Base-by-base conservation (phyloP, 1,139 yeast genomes). In the Schwanniomyces etchellsii region DNA sequence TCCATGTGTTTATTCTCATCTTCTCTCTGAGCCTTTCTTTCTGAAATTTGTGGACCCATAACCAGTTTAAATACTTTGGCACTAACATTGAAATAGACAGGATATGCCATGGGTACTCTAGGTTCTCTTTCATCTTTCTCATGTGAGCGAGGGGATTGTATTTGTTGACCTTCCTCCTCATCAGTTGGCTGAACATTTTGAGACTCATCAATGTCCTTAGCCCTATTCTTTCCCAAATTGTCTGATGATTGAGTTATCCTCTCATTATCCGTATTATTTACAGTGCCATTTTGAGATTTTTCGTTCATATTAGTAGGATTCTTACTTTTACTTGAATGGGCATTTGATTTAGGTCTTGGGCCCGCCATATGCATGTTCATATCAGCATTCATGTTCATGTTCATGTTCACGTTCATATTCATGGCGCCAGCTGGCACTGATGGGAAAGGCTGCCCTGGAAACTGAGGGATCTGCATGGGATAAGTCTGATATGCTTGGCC, bases 81-180 rank as follows among this genome's bases (percentile, higher is more conserved):
- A 14, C 35, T 29, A 5, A 45, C 37, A 31, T 55, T 54, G 33
- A 55, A 40, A 34, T 32, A 54, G 21, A 48, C 33, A 5, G 58
- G 58, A 20, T 35, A 38, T 12, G 34, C 27, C 16, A 32, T 34
- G n/a, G 35, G 28, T 7, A 25, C 24, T 10, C 20, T 27, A 24
- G 5, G 4, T 20, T 4, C 9, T 9, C 16, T 12, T 28, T 12
- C n/a, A 13, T 21, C 17, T 12, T 14, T 20, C 20, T 9, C 10
- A n/a, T n/a, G n/a, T n/a, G n/a, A n/a, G n/a, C n/a, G n/a, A n/a
- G n/a, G n/a, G n/a, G n/a, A 21, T 14, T 23, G 3, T 14, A 10
- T 15, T 11, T n/a, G 24, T 22, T n/a, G n/a, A 5, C 23, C n/a
- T 5, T 14, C 27, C 11, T 14, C 25, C 14, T 23, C 23, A n/a